phyloP scores from a whole-genome alignment of 495 filamentous ascomycete species.

The Astrocystis sublimbata region DNA sequence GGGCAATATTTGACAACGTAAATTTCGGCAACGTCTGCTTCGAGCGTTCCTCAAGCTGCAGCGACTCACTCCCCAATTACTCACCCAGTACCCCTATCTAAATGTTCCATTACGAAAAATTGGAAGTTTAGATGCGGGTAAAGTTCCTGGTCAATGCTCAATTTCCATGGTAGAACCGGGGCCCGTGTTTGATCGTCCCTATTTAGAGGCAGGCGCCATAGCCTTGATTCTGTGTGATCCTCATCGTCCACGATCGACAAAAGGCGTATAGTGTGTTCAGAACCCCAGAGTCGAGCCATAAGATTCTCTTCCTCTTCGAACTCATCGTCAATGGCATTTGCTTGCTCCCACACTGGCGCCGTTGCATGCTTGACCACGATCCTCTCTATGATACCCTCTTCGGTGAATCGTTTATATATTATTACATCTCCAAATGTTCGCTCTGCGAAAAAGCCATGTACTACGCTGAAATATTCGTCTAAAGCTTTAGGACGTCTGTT shows the following conservation, averaged over 20 bases:
- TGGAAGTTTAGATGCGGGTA: background rate
- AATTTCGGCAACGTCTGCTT: too few relatives aligned
- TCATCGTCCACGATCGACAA: background rate
- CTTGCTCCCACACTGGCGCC: background rate
- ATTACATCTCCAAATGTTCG: background rate
- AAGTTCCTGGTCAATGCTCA: background rate
- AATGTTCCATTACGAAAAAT: constrained; percentile 8
- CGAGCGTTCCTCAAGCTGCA: background rate
- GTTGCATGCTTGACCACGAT: background rate
- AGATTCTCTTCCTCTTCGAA: background rate
- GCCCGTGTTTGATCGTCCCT: background rate
- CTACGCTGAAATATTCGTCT: background rate
- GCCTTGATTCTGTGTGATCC: background rate
- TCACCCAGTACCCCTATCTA: background rate
- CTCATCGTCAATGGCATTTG: background rate
- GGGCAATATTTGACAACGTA: too few relatives aligned
- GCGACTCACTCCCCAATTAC: background rate
- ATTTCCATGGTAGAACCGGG: background rate
- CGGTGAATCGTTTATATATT: background rate
- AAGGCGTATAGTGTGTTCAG: constrained; percentile 1
- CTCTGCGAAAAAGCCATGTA: background rate
- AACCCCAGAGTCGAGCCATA: background rate
- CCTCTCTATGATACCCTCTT: background rate
- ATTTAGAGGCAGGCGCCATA: background rate
- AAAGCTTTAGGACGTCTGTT: background rate